Evolutionary conservation across 2,329 filamentous ascomycete genomes (phyloP).

Genomic region (Sclerotinia minor): DNA sequence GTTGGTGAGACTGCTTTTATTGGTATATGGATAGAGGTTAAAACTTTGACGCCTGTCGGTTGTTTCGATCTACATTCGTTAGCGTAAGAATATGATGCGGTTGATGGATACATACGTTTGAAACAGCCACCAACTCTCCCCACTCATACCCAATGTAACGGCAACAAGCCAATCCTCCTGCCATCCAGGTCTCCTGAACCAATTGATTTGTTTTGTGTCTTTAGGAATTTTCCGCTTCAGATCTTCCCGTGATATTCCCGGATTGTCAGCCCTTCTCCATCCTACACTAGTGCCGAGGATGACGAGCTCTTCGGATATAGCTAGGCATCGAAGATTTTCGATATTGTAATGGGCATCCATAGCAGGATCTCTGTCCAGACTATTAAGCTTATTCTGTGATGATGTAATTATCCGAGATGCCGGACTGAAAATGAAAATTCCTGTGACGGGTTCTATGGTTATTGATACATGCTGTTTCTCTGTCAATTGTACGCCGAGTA

Average conservation of each 20-base stretch:
- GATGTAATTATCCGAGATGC: constrained; percentile 56
- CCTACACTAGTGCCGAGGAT: constrained; percentile 61
- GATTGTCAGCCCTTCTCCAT: constrained; percentile 54
- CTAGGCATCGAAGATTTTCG: constrained; percentile 61
- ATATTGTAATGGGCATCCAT: constrained; percentile 59
- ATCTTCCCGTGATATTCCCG: constrained; percentile 53
- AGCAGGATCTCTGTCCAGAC: constrained; percentile 53
- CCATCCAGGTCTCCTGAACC: constrained; percentile 75
- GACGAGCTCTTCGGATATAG: constrained; percentile 61
- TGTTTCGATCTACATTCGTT: constrained; percentile 25
- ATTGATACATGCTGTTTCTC: constrained; percentile 60
- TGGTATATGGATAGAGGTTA: constrained; percentile 34
- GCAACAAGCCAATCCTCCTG: constrained; percentile 69
- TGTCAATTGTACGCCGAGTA: constrained; percentile 68
- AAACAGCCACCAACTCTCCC: constrained; percentile 78
- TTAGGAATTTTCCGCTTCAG: constrained; percentile 60
- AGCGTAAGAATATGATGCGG: constrained; percentile 1
- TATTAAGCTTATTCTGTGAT: constrained; percentile 66
- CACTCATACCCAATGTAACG: constrained; percentile 67
- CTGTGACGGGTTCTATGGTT: constrained; percentile 74
- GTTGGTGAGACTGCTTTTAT: constrained; percentile 36
- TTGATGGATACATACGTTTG: constrained; percentile 49
- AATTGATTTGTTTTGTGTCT: constrained; percentile 62
- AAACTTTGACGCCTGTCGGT: constrained; percentile 32
- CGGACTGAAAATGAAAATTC: constrained; percentile 71